These are phyloP conservation scores for Silene noctiflora DNA, from an alignment of 179 eudicot genomes.

Conservation along the genomic window DNA sequence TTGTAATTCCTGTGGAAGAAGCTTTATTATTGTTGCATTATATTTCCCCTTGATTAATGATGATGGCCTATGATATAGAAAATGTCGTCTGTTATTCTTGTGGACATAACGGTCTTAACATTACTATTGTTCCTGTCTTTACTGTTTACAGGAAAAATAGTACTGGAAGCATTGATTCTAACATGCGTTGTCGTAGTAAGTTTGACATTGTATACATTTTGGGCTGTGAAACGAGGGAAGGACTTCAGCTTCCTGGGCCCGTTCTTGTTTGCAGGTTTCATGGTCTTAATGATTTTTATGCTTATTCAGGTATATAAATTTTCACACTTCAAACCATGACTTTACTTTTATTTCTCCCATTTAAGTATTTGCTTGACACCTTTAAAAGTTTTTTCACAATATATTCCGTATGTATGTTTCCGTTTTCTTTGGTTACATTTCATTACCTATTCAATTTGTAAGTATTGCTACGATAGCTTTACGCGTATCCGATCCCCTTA, in stretches of 20 bases:
- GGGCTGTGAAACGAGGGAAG: conserved; percentile 53
- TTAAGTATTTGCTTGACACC: too few species aligned
- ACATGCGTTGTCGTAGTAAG: conserved; percentile 43
- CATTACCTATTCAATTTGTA: too few species aligned
- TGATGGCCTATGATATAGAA: not conserved
- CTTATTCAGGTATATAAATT: conserved; percentile 44
- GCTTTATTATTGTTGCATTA: not conserved
- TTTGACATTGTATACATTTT: conserved; percentile 56
- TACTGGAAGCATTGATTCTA: conserved; percentile 49
- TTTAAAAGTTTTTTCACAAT: not conserved
- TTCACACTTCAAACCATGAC: too few species aligned
- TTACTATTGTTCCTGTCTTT: not conserved
- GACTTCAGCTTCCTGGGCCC: conserved; percentile 60
- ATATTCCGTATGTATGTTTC: too few species aligned
- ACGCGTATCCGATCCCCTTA: not conserved
- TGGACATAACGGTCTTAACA: not conserved
- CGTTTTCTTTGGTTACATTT: too few species aligned
- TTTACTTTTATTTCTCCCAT: not conserved
- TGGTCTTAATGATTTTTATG: conserved; percentile 39
- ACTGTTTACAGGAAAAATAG: conserved; percentile 33
- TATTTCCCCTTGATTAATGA: not conserved
- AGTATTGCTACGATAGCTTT: too few species aligned
- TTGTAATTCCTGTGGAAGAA: not conserved
- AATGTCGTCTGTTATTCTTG: not conserved
- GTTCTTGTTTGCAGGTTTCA: conserved; percentile 43